phyloP scores from a whole-genome alignment of 1,284 basidiomycete genomes.

The Ganoderma resinaceum region DNA sequence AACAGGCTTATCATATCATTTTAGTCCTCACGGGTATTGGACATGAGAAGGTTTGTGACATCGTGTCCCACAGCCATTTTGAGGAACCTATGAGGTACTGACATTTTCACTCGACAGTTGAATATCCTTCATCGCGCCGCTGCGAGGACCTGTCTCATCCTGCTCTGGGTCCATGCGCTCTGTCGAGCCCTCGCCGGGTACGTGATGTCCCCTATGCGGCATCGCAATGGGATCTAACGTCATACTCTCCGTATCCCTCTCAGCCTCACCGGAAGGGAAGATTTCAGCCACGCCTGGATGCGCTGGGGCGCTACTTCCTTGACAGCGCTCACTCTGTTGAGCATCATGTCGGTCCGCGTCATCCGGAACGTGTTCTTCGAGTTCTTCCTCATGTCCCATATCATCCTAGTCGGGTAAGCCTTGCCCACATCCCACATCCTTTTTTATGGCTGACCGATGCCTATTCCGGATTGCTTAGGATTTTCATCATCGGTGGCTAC shows the following conservation, averaged over 20 bases:
- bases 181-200: conserved; percentile 36
- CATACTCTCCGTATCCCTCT: conserved; percentile 1
- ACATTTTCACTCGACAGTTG: conserved; percentile 29
- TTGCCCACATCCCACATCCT: neutral
- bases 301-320: conserved; percentile 47
- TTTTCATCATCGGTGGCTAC: conserved; percentile 44
- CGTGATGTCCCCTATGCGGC: conserved; percentile 7
- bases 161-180: conserved; percentile 46
- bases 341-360: conserved; percentile 47
- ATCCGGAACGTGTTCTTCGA: conserved; percentile 52
- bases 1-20: neutral
- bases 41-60: conserved; percentile 52
- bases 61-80: neutral
- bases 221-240: neutral
- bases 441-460: conserved; percentile 8
- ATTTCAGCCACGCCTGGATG: conserved; percentile 44
- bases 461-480: conserved; percentile 30
- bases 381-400: conserved; percentile 55
- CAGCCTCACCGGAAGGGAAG: conserved; percentile 39
- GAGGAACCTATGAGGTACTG: neutral
- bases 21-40: conserved; percentile 51
- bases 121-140: conserved; percentile 47
- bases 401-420: conserved; percentile 47
- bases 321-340: conserved; percentile 47
- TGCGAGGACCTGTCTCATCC: conserved; percentile 43